Evolutionary conservation across 345 rosid species (phyloP), one percentile per base, ranked within the genome.

Genomic region (Citrus inodora): DNA sequence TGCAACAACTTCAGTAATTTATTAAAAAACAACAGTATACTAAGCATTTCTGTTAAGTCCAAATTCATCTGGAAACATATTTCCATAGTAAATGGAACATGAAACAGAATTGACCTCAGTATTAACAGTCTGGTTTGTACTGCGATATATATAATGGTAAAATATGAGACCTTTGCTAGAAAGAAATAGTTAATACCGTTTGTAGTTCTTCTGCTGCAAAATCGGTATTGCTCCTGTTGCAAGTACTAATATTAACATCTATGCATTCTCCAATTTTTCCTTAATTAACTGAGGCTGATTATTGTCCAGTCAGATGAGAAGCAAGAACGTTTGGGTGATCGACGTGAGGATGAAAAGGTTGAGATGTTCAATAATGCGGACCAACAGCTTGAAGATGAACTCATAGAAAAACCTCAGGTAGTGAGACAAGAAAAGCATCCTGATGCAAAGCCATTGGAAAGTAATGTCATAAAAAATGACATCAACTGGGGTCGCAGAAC

Each of bases 401-500:
- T 48, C 7, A 71, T 67, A 56, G 78, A 69, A 70, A 75, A n/a
- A 56, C 80, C 83, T 37, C 60, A 10, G 32, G 30, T 33, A 27
- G 73, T 68, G 51, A 68, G 24, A 63, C 82, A 85, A 75, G 87
- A 85, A 80, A 65, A 71, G 75, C 83, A 48, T 78, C 35, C 70
- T 19, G 81, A 81, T 30, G 32, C 77, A 74, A 79, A 68, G 64
- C 67, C 71, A 14, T 21, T 32, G 1, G 76, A 51, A 35, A 62
- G 69, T 42, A 25, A 59, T 60, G 83, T 86, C 13, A 22, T 88
- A 79, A 76, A 84, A 74, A 90, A 74, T 9, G 92, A 94, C 79
- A 74, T 91, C 22, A 88, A 80, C 61, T 92, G 97, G 98, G 97
- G 97, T 78, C 87, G 82, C 27, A 85, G 70, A 81, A 82, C 86